Base-by-base conservation (phyloP, 192 early-diverging fungal species). In the Coemansia sp. region DNA sequence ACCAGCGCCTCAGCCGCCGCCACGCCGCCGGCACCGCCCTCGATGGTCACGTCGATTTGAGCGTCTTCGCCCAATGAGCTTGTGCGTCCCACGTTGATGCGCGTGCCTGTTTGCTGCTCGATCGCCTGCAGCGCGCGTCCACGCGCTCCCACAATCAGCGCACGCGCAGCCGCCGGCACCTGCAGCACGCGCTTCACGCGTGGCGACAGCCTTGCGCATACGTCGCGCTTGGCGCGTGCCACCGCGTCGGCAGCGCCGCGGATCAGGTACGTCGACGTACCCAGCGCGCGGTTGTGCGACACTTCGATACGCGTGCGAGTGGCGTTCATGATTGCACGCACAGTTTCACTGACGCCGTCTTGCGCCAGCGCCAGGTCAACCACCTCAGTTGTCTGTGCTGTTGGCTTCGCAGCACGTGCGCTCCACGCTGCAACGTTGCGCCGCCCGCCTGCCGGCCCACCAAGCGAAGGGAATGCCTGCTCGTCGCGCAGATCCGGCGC, bases 1-100 rank as follows among this genome's bases (percentile, higher is more conserved):
- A 99, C 92, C 58, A 90, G 89, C 45, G 87, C 86, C 59, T 89
- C 87, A 40, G 97, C 97, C 21, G 89, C 77, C 50, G 80, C 78
- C 41, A 98, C 89, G 33, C 93, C 90, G 22, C 85, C 82, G 38
- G 64, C 78, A 78, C 96, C 91, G 54, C 97, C 97, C 30, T 84
- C 88, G 55, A 99, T 89, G 47, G 81, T 83, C 27, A 93, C 78
- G 30, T 67, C 67, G 8, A 68, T n/a, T 14, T 63, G 41, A 14
- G 87, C 86, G 23, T 74, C 80, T 45, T 83, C 81, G 52, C 93
- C 91, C n/a, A n/a, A n/a, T n/a, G n/a, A n/a, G n/a, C n/a, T n/a
- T 18, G 3, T 19, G 38, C 43, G 72, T 69, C 14, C 89, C 85
- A 37, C 97, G 80, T 33, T 70, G 70, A 99, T 91, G 4, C 62